Evolutionary conservation across 2,329 filamentous ascomycete genomes (phyloP), one percentile per base, ranked within the genome.

Genomic region (Ophiobolus disseminans): DNA sequence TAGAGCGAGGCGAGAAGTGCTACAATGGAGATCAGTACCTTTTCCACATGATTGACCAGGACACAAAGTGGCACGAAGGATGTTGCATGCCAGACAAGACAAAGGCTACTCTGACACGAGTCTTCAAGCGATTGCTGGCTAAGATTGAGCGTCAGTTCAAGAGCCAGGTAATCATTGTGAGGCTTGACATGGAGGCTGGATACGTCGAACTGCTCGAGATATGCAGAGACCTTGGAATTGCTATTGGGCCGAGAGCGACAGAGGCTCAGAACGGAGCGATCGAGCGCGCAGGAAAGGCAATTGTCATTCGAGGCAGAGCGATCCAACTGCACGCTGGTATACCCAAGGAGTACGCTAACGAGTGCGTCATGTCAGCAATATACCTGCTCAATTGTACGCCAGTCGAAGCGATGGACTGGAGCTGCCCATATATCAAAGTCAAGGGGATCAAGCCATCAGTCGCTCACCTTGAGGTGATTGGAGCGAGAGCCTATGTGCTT

Each of bases 341-440:
- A 8, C 53, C 45, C n/a, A 21, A 42, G 25, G 7, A 16, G 16
- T 40, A 50, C 4, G 46, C 26, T 20, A 47, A 41, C 13, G 50
- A 56, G 39, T 25, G 20, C 2, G 19, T 40, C 9, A 30, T 40
- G 23, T 36, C 51, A 22, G 50, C 51, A 2, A 30, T 11, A 26
- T 55, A 55, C 32, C 25, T 53, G 14, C 23, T 42, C 38, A 57
- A 57, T 40, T 26, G 51, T 3, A 54, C 54, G 5, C 51, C 54
- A n/a, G 30, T 17, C 11, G n/a, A 44, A 25, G 19, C 20, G 4
- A 40, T 49, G 4, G 14, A 39, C 2, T 57, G 35, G 47, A 55
- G 31, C 30, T 52, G 47, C 8, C 51, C 40, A 14, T 57, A 39
- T 21, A 31, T 51, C 35, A 17, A 25, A 16, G 39, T 52, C 2